Evolutionary conservation across 1,284 basidiomycete genomes (phyloP), one percentile per base, ranked within the genome.

Genomic region (Phaffia rhodozyma): DNA sequence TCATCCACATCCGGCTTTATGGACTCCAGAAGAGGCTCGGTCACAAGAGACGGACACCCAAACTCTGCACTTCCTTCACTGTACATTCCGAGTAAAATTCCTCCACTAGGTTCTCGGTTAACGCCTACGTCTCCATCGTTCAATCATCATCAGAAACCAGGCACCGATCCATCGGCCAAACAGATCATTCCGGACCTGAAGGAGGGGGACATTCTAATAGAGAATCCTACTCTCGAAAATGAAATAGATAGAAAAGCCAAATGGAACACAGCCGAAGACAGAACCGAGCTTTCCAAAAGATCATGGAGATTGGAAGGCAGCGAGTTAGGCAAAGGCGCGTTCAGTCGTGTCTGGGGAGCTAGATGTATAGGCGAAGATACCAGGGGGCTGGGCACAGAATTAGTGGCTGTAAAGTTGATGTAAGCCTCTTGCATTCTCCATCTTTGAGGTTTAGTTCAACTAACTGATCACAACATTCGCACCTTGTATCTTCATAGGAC

Each of bases 351-450:
- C 4, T 64, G 63, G 63, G 58, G 58, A 16, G 63, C 63, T 6
- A 50, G 47, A 25, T 25, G 62, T 38, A 48, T 50, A 5, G 9
- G 34, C 34, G n/a, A 58, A 23, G 11, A 27, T 54, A 18, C 38
- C 20, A 13, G 53, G 27, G 47, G 32, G 53, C 23, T 60, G 61
- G 23, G 50, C 16, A 58, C 48, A 11, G 58, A 51, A 55, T 71
- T 87, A 1, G 89, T 91, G 7, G 90, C 91, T 7, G 83, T 93
- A 71, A 93, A 93, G 79, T 82, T 91, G 79, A 86, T 91, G 29
- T 60, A 32, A 82, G 85, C 59, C 78, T 84, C 47, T 77, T 79
- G 50, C 69, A 58, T 11, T 23, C n/a, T 54, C 7, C 27, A 38
- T 47, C 21, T n/a, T 27, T 7, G 9, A 38, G 18, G 18, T 34